These are phyloP conservation scores for Botryosphaeria agaves DNA, from an alignment of 2,329 filamentous ascomycete genomes.

Conservation along the genomic window DNA sequence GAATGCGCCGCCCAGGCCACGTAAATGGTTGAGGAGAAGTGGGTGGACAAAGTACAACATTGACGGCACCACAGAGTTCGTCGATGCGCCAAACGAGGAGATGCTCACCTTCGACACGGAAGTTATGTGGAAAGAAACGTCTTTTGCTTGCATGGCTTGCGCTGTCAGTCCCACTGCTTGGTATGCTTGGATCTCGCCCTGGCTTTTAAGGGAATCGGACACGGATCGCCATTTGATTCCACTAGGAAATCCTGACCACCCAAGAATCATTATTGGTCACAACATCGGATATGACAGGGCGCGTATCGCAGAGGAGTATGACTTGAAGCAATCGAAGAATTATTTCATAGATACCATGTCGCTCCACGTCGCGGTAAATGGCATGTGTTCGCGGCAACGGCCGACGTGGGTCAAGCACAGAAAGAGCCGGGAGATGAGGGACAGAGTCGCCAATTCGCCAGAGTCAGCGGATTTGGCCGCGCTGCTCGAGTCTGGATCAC, in stretches of 20 bases:
- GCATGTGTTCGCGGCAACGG: slow-evolving; percentile 93
- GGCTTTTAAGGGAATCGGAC: slow-evolving; percentile 70
- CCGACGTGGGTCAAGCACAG: slow-evolving; percentile 96
- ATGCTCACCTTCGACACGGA: slow-evolving; percentile 92
- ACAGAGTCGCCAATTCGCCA: slow-evolving; percentile 57
- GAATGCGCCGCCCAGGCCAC: slow-evolving; percentile 40
- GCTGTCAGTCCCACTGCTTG: slow-evolving; percentile 77
- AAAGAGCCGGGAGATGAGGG: slow-evolving; percentile 71
- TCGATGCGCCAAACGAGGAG: slow-evolving; percentile 61
- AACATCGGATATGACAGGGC: slow-evolving; percentile 93
- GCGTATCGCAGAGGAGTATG: slow-evolving; percentile 76
- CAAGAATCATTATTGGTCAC: slow-evolving; percentile 76
- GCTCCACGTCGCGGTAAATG: slow-evolving; percentile 90
- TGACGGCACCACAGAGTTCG: slow-evolving; percentile 53
- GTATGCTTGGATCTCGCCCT: slow-evolving; percentile 96
- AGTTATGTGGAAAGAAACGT: slow-evolving; percentile 85
- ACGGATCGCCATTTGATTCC: slow-evolving; percentile 70
- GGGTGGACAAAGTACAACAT: slow-evolving; percentile 89
- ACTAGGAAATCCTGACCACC: slow-evolving; percentile 55
- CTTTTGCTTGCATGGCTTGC: slow-evolving; percentile 93
- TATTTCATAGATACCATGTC: slow-evolving; percentile 97
- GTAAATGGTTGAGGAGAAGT: slow-evolving; percentile 59
- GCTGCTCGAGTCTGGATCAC: slow-evolving; percentile 48
- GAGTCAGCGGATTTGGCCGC: slow-evolving; percentile 53
- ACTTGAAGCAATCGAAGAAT: slow-evolving; percentile 63